Conservation (phyloP, 495 filamentous ascomycete species). For the Saxispiralis lemnorum region DNA sequence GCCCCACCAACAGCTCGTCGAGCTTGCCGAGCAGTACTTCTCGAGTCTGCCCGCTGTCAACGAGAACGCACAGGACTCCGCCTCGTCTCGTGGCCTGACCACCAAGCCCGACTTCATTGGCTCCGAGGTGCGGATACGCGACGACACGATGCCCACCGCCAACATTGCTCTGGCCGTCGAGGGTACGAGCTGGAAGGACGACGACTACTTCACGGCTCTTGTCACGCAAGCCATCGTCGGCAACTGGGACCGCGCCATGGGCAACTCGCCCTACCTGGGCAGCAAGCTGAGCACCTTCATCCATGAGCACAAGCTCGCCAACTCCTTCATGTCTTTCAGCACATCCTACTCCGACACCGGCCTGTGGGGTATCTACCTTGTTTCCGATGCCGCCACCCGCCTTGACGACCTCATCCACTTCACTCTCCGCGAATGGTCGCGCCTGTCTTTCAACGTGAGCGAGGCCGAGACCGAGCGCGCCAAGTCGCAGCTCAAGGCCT, state of each 20-base stretch:
- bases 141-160: conserved; percentile 87
- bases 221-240: conserved; percentile 97
- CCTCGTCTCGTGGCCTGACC: conserved; percentile 41
- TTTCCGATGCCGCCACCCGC: conserved; percentile 68
- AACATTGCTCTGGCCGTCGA: conserved; percentile 98
- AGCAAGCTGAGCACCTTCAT: conserved; percentile 93
- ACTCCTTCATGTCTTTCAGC: conserved; percentile 99
- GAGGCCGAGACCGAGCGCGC: conserved; percentile 90
- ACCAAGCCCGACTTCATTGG: conserved; percentile 93
- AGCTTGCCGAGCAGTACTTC: conserved; percentile 95
- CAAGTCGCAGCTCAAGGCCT: conserved; percentile 98
- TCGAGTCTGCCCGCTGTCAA: conserved; percentile 53
- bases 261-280: conserved; percentile 85
- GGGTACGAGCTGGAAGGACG: conserved; percentile 97
- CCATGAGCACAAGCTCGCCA: conserved; percentile 82
- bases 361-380: conserved; percentile 98
- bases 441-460: conserved; percentile 69
- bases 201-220: conserved; percentile 94
- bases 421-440: conserved; percentile 92
- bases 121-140: conserved; percentile 82
- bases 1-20: conserved; percentile 82
- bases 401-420: conserved; percentile 96
- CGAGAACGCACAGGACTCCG: conserved; percentile 47
- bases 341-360: conserved; percentile 99
- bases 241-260: conserved; percentile 98